These are phyloP conservation scores for Keithomyces neogunnii DNA, from an alignment of 2,329 filamentous ascomycete species.

Conservation along the genomic window DNA sequence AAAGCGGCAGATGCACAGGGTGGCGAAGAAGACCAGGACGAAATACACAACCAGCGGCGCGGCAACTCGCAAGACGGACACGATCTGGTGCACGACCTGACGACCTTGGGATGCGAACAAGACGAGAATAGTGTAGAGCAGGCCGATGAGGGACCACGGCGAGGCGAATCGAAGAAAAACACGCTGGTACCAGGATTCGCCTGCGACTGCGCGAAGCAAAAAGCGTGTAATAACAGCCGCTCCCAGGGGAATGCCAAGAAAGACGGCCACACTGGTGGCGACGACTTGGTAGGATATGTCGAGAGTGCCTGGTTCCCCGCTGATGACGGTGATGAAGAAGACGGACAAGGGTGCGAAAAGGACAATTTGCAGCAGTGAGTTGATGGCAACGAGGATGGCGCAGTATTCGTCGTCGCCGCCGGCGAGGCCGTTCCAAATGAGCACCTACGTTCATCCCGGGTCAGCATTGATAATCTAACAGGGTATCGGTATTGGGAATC, in stretches of 20 bases:
- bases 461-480: background rate
- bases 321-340: conserved; percentile 63
- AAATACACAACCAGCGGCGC: conserved; percentile 82
- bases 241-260: conserved; percentile 74
- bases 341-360: conserved; percentile 62
- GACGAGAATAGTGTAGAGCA: conserved; percentile 80
- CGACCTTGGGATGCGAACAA: conserved; percentile 75
- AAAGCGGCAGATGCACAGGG: conserved; percentile 50
- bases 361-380: conserved; percentile 68
- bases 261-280: conserved; percentile 74
- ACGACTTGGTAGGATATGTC: conserved; percentile 53
- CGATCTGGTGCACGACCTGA: conserved; percentile 73
- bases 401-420: conserved; percentile 76
- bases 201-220: conserved; percentile 43
- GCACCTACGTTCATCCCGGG: conserved; percentile 24
- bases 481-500: background rate
- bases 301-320: conserved; percentile 25
- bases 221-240: conserved; percentile 71
- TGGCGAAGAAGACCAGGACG: conserved; percentile 61
- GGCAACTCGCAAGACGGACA: conserved; percentile 71
- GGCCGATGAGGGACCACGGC: conserved; percentile 71
- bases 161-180: conserved; percentile 60
- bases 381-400: conserved; percentile 68
- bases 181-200: conserved; percentile 54
- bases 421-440: conserved; percentile 64